Percentiles rank a stretch among this genome's conserved stretches.
phyloP scores from a whole-genome alignment of 768 basidiomycete genomes.

The Inosperma sp. region DNA sequence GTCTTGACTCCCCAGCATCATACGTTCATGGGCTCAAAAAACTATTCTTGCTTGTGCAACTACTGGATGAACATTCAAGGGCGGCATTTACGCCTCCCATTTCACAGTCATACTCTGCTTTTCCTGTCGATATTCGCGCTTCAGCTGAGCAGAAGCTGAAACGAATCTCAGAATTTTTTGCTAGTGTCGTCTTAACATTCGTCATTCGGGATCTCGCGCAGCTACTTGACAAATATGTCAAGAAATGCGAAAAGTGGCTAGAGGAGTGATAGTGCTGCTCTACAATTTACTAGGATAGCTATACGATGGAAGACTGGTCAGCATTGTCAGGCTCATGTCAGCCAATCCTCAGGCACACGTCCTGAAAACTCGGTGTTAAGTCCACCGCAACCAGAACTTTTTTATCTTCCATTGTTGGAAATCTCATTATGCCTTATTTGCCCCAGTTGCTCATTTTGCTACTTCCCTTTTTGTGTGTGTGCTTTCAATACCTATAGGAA shows the following conservation, averaged over 20 bases:
- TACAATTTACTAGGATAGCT: no score
- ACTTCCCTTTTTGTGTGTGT: conserved; percentile 11
- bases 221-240: conserved; percentile 87
- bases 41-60: conserved; percentile 69
- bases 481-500: conserved; percentile 2
- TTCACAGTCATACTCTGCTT: conserved; percentile 68
- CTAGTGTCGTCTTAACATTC: conserved; percentile 81
- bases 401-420: conserved; percentile 22
- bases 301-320: no score
- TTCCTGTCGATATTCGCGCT: conserved; percentile 58
- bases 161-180: conserved; percentile 88
- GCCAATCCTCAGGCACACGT: no score
- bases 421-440: conserved; percentile 30
- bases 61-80: conserved; percentile 84
- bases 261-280: conserved; percentile 55
- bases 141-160: conserved; percentile 71
- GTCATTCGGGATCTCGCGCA: conserved; percentile 84
- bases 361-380: conserved; percentile 4
- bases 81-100: conserved; percentile 61
- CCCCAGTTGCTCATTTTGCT: conserved; percentile 23
- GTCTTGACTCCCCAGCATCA: conserved; percentile 81
- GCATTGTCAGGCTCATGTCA: no score
- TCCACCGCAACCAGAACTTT: conserved; percentile 7
- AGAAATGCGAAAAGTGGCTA: conserved; percentile 91
- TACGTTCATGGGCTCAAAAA: conserved; percentile 75